phyloP scores from a whole-genome alignment of 371 early-diverging fungal genomes.

The Coemansia sp. region DNA sequence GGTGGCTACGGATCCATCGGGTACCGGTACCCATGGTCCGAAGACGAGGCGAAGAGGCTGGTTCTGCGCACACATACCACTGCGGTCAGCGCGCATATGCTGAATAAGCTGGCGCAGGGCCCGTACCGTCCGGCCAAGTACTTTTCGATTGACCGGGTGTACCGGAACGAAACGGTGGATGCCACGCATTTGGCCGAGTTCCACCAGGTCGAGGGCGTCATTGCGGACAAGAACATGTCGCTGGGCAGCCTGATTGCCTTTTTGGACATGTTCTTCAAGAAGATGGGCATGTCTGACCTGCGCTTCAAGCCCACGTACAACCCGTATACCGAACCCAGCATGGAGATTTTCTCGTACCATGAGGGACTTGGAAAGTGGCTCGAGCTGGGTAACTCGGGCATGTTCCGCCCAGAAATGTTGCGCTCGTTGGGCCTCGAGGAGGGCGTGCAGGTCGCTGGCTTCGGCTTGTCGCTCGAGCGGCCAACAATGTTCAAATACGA shows the following conservation, averaged over 20 bases:
- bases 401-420: slow-evolving; percentile 99
- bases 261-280: slow-evolving; percentile 96
- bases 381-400: slow-evolving; percentile 99
- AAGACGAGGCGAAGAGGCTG: slow-evolving; percentile 94
- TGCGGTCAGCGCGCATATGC: slow-evolving; percentile 91
- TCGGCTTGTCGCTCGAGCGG: slow-evolving; percentile 99
- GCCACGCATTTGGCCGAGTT: slow-evolving; percentile 99
- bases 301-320: slow-evolving; percentile 99
- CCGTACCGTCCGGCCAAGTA: slow-evolving; percentile 94
- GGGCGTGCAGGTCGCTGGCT: slow-evolving; percentile 98
- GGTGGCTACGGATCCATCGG: slow-evolving; percentile 99
- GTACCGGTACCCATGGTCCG: slow-evolving; percentile 93
- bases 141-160: slow-evolving; percentile 99
- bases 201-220: slow-evolving; percentile 99
- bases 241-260: slow-evolving; percentile 98
- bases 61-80: slow-evolving; percentile 99
- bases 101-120: slow-evolving; percentile 86
- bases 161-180: slow-evolving; percentile 99
- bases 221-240: slow-evolving; percentile 95
- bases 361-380: slow-evolving; percentile 96
- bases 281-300: slow-evolving; percentile 91
- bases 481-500: slow-evolving; percentile 99
- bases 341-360: slow-evolving; percentile 99
- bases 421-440: slow-evolving; percentile 95
- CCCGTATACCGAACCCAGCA: slow-evolving; percentile 99